phyloP scores from a whole-genome alignment of 352 stramenopile genomes.

The Globisporangium spiculum region DNA sequence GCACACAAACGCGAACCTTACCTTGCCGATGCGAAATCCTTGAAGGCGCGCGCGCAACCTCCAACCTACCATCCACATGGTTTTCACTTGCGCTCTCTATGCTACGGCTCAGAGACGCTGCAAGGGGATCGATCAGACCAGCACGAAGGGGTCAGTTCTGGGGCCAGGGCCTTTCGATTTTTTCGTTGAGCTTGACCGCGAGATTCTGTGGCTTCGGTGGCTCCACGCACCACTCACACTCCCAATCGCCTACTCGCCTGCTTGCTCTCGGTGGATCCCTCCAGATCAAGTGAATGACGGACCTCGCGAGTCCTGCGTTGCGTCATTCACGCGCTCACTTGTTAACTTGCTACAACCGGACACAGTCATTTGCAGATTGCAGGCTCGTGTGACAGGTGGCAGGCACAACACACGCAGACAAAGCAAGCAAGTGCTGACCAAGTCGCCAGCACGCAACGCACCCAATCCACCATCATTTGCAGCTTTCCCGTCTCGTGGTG shows the following conservation, averaged over 20 bases:
- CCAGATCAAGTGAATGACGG: background rate
- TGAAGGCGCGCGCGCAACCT: background rate
- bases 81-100: background rate
- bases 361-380: background rate
- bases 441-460: background rate
- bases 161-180: background rate
- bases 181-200: background rate
- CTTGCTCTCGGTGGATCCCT: constrained; percentile 7
- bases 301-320: background rate
- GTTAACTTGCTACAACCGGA: background rate
- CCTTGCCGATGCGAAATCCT: background rate
- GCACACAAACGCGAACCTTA: background rate
- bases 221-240: background rate
- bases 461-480: background rate
- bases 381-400: background rate
- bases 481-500: background rate
- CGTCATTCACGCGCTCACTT: background rate
- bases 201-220: background rate
- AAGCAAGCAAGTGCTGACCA: background rate
- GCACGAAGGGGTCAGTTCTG: background rate
- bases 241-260: no score
- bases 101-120: background rate
- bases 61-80: background rate
- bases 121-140: background rate
- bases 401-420: background rate